Evolutionary conservation across 345 rosid species (phyloP).

Genomic region (Melastoma malabathricum): DNA sequence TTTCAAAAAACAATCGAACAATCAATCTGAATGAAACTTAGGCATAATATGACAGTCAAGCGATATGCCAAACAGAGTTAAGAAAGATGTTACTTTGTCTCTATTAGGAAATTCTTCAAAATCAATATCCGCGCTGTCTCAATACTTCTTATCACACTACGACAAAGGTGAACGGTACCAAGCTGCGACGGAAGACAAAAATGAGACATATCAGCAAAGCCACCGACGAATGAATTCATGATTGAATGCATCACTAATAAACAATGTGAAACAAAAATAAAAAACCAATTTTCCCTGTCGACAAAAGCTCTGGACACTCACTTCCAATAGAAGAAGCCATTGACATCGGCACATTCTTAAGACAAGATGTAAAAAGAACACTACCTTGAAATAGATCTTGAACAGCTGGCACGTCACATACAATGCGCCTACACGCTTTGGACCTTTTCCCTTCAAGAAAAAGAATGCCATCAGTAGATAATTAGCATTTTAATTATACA

Average conservation of each 20-base stretch:
- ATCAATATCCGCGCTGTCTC: conserved; percentile 91
- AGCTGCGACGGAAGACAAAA: conserved; percentile 42
- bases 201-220: no score
- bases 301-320: neutral
- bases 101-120: conserved; percentile 91
- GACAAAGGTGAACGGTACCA: conserved; percentile 92
- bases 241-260: neutral
- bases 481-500: neutral
- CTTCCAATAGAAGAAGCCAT: neutral
- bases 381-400: conserved; percentile 87
- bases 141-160: conserved; percentile 96
- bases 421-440: conserved; percentile 89
- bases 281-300: neutral
- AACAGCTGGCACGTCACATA: conserved; percentile 93
- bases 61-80: neutral
- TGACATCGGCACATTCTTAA: no score
- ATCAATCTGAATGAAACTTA: no score
- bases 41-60: conserved; percentile 8
- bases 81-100: conserved; percentile 48
- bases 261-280: neutral
- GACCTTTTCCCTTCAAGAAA: conserved; percentile 63
- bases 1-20: no score
- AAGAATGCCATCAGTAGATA: conserved; percentile 7
- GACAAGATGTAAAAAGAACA: neutral
- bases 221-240: neutral